These are phyloP conservation scores for Ensete ventricosum DNA, from an alignment of 176 grass and related monocot species.

Conservation along the genomic window DNA sequence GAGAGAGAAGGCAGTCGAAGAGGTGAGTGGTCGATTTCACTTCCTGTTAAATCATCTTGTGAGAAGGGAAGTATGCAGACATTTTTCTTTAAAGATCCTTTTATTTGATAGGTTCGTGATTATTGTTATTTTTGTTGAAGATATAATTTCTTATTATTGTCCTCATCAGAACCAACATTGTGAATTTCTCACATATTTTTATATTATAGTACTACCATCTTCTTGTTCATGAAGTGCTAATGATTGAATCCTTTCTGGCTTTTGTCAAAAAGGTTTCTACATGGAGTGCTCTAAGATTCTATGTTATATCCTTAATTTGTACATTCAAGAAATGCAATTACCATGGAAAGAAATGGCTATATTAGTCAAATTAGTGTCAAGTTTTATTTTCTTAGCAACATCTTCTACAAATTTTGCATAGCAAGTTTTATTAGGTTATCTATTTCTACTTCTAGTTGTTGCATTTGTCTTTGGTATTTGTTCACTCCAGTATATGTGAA, in stretches of 20 bases:
- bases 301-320: not conserved
- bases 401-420: not conserved
- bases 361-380: not conserved
- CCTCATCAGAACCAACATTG: not conserved
- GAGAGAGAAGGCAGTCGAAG: constrained; percentile 97
- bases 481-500: not conserved
- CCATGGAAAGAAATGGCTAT: not conserved
- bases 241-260: not conserved
- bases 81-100: too few species aligned
- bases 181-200: not conserved
- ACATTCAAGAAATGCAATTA: not conserved
- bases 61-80: too few species aligned
- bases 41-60: not conserved
- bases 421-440: not conserved
- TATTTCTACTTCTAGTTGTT: not conserved
- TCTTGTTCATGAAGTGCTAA: not conserved
- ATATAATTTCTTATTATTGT: not conserved
- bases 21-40: constrained; percentile 33
- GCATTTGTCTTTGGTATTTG: not conserved
- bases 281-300: not conserved
- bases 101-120: too few species aligned
- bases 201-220: not conserved
- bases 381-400: not conserved
- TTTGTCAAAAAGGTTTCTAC: not conserved
- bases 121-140: too few species aligned